Base-by-base conservation (phyloP, 768 basidiomycete species). In the Imleria badia region DNA sequence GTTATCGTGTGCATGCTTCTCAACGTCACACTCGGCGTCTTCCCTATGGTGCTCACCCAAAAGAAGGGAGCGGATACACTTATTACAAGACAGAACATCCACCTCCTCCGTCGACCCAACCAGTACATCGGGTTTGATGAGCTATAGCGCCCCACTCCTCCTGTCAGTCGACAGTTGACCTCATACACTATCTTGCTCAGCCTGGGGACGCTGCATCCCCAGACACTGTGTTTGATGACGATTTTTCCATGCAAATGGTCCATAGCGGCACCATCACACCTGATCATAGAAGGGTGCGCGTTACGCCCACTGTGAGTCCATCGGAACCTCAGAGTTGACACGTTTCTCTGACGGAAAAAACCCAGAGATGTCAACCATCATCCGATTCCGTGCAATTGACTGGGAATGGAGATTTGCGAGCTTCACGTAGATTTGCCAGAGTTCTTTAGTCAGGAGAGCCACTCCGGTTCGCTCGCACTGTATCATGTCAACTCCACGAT, bases 51-150 rank as follows among this genome's bases (percentile, higher is more conserved):
- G 12, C 13, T 55, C 52, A 19, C 33, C 14, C 6, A 1, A 14
- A 38, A 15, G 9, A 47, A 36, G 14, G 26, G 9, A 15, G 29
- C 8, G 2, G 54, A 43, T 1, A 33, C n/a, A 4, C 10, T 33
- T 6, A 44, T 56, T 35, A 56, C 55, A 14, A 47, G 55, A 20
- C 55, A 56, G n/a, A 55, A 55, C 29, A 31, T 56, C 22, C 55
- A 56, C 20, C 52, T 39, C 11, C 52, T 56, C 20, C 55, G 14
- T 9, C 26, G 55, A 36, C 55, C 55, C 8, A 48, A 56, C 35
- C 55, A 56, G 35, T 56, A 56, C 30, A 56, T 56, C 20, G 55
- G 55, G 9, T 54, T 56, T 5, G 52, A 55, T 4, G 52, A 55
- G 20, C 55, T 56, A 36, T 41, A 10, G 6, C 52, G 55, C 4